Base-by-base conservation (phyloP, 108 stramenopile species). In the Craspedostauros australis region DNA sequence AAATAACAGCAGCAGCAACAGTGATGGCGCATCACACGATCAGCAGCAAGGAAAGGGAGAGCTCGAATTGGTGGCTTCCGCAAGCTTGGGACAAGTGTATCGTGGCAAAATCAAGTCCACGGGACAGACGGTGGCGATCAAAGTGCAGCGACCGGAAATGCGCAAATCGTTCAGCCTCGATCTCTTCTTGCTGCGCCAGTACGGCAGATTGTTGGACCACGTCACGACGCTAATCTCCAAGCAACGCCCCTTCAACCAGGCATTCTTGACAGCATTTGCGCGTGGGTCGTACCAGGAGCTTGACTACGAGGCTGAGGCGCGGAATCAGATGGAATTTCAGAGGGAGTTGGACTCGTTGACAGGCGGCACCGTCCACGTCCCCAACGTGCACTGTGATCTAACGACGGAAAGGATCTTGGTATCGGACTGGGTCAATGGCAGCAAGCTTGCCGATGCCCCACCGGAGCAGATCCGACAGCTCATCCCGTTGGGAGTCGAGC, bases 381-480 rank as follows among this genome's bases (percentile, higher is more conserved):
- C 97, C 7, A 53, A 77, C 39, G 82, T 96, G 5, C 75, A 73
- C 54, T 55, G 74, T 51, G 87, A 95, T 1, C 73, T 81, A 43
- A 72, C 84, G 39, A 94, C 94, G 21, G 63, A 66, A 14, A 68
- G 76, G 12, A 88, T 98, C 8, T 58, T 98, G 62, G 88, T 88
- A 4, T 94, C 94, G 75, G 95, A 98, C 67, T 98, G 91, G 91
- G 84, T 95, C 12, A 70, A 91, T 25, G 90, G 91, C 0, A 65
- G 65, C 6, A 85, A 88, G 38, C 55, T 93, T 7, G 64, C 86
- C 8, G 69, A 80, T 33, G 54, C 79, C 11, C 43, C 77, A 5
- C 44, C 44, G 20, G 72, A 72, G 26, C 70, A 64, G 29, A 87
- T 93, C 40, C 54, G 67, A 46, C 36, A 69, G 46, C 53, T 95